Evolutionary conservation across 2,329 filamentous ascomycete species (phyloP).

Genomic region (Hypoxylon sp.): DNA sequence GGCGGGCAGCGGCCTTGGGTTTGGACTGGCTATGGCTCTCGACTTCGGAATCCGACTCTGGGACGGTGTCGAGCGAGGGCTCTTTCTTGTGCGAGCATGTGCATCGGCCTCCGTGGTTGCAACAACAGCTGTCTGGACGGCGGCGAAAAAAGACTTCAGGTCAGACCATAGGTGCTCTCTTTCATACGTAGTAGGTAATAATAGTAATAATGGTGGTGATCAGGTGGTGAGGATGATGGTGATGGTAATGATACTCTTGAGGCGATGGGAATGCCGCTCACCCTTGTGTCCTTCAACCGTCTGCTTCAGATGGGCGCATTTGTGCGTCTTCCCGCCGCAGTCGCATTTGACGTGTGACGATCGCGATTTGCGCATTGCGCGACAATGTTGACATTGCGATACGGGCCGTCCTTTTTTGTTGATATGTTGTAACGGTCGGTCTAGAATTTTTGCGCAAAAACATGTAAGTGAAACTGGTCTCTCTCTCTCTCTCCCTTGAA

Average conservation of each 20-base stretch:
- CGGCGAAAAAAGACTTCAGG: conserved; percentile 41
- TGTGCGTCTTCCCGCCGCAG: conserved; percentile 91
- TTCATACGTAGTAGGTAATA: background rate
- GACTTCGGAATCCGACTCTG: conserved; percentile 73
- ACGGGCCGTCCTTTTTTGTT: conserved; percentile 98
- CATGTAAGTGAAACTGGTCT: conserved; percentile 38
- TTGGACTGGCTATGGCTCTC: conserved; percentile 57
- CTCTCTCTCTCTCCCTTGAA: conserved; percentile 23
- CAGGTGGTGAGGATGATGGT: background rate
- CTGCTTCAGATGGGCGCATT: conserved; percentile 73
- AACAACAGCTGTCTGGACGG: conserved; percentile 74
- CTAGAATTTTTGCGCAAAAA: conserved; percentile 62
- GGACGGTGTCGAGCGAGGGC: conserved; percentile 72
- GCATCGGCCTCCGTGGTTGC: conserved; percentile 78
- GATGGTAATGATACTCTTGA: conserved; percentile 10
- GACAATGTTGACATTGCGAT: conserved; percentile 98
- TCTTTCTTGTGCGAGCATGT: conserved; percentile 77
- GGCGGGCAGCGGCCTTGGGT: conserved; percentile 62
- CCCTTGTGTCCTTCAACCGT: conserved; percentile 72
- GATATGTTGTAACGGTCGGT: conserved; percentile 92
- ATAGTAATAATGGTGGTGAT: background rate
- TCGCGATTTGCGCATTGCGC: conserved; percentile 94
- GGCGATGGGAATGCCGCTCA: conserved; percentile 58
- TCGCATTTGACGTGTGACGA: conserved; percentile 96
- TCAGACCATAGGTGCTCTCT: conserved; percentile 50